Percentiles rank a stretch among this genome's conserved stretches.
phyloP scores from a whole-genome alignment of 2,329 filamentous ascomycete genomes.

The Fusarium acutatum region DNA sequence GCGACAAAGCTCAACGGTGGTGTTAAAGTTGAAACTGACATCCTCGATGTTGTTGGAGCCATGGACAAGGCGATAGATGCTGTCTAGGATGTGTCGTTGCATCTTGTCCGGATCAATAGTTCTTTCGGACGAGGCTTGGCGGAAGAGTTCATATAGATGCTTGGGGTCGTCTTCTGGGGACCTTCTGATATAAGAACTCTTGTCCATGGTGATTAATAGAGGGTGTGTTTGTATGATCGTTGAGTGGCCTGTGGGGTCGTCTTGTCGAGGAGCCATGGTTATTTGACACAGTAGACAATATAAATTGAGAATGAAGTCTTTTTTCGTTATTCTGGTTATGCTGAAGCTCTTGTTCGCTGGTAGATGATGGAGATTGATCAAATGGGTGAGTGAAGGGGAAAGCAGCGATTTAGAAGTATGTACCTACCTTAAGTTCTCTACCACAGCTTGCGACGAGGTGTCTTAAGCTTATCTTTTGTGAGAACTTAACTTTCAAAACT shows the following conservation, averaged over 20 bases:
- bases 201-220: neutral
- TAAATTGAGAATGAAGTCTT: too few species aligned
- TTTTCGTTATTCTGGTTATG: neutral
- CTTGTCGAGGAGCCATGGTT: neutral
- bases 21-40: neutral
- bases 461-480: neutral
- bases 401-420: neutral
- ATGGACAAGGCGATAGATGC: neutral
- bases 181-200: neutral
- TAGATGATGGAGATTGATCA: neutral
- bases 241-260: too few species aligned
- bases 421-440: neutral
- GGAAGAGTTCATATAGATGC: neutral
- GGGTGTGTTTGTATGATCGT: neutral
- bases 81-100: neutral
- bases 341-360: too few species aligned
- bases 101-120: neutral
- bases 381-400: neutral
- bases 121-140: neutral
- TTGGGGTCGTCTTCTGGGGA: neutral
- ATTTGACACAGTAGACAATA: neutral
- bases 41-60: constrained; percentile 18
- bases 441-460: neutral
- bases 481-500: neutral
- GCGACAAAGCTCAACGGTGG: neutral